Base-by-base conservation (phyloP, 106 monocot genomes). In the Acorus gramineus region DNA sequence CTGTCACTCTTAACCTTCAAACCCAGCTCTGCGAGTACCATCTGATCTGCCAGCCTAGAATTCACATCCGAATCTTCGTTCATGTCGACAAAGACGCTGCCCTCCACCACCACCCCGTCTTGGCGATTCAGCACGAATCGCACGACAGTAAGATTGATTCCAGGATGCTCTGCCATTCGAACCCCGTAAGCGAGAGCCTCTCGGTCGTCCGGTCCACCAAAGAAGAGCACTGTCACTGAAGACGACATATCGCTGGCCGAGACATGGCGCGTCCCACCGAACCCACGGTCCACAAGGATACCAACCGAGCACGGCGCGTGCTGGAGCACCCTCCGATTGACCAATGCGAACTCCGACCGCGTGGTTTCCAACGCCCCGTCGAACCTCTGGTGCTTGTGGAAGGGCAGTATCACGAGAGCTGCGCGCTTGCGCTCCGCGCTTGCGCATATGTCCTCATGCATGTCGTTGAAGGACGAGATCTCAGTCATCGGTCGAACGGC, bases 271-370 rank as follows among this genome's bases (percentile, higher is more conserved):
- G 66, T 52, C 1, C 70, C 70, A 4, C 74, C 74, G 8, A 79
- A 66, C 28, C 79, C 80, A 3, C 76, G 71, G 64, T 81, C 76
- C 44, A 81, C 81, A 7, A 81, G 69, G 60, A 82, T 74, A 11
- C 73, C 81, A 4, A 82, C 81, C 3, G 81, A 77, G 58, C 81
- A 82, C 0, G 81, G 77, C 0, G 73, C 55, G 28, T 77, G 63
- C 8, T 63, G 55, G 6, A 81, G 76, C 11, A 77, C 69, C 50
- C 66, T 69, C 11, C 50, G 48, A 57, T 77, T 82, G 42, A 77
- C 57, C 2, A 56, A 60, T n/a, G 52, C 63, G 46, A 77, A 52
- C 9, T 57, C 74, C 4, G 56, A 42, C 52, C 67, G 61, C 5
- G 69, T 70, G 3, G 52, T 60, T 57, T 77, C 67, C 69, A 81